A percentile compares a stretch with the other conserved stretches of the same genome.
Evolutionary conservation across 108 stramenopile genomes (phyloP).

Genomic region (Seminavis robusta): DNA sequence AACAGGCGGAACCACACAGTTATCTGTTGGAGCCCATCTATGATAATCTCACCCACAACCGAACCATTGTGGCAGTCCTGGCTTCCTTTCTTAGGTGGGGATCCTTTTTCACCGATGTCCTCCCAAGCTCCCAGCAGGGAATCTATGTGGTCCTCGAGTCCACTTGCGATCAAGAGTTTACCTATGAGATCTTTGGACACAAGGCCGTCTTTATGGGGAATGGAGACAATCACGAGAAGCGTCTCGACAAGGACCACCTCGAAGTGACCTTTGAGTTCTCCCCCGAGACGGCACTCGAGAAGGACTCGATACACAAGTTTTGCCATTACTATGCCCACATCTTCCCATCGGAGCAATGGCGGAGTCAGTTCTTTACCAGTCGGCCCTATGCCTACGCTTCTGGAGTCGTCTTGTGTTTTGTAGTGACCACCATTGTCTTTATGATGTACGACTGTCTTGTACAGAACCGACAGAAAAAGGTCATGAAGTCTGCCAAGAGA

Average conservation of each 20-base stretch:
- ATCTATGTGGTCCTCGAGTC: constrained; percentile 3
- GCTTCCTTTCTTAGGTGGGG: not conserved
- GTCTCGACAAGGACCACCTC: too few relatives aligned
- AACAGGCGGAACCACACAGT: too few relatives aligned
- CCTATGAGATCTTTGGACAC: not conserved
- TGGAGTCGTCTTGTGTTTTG: constrained; percentile 3
- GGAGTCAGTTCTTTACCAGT: not conserved
- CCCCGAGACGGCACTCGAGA: too few relatives aligned
- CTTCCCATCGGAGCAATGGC: constrained; percentile 2
- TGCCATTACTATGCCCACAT: constrained; percentile 3
- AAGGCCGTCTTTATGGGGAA: not conserved
- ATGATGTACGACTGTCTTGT: constrained; percentile 26
- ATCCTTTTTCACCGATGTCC: not conserved
- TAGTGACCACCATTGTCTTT: constrained; percentile 10
- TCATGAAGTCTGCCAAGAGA: constrained; percentile 6
- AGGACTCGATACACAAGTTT: not conserved
- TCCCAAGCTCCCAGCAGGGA: not conserved
- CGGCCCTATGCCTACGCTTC: constrained; percentile 4
- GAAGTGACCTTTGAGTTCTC: too few relatives aligned
- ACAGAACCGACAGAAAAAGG: constrained; percentile 15
- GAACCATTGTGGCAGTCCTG: not conserved
- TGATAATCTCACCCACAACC: too few relatives aligned
- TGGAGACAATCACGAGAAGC: constrained; percentile 6
- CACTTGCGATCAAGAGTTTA: constrained; percentile 9
- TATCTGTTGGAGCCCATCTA: too few relatives aligned